A percentile compares a stretch with the other conserved stretches of the same genome.
Conservation (phyloP, 2,329 filamentous ascomycete genomes). For the Cordyceps tenuipes region DNA sequence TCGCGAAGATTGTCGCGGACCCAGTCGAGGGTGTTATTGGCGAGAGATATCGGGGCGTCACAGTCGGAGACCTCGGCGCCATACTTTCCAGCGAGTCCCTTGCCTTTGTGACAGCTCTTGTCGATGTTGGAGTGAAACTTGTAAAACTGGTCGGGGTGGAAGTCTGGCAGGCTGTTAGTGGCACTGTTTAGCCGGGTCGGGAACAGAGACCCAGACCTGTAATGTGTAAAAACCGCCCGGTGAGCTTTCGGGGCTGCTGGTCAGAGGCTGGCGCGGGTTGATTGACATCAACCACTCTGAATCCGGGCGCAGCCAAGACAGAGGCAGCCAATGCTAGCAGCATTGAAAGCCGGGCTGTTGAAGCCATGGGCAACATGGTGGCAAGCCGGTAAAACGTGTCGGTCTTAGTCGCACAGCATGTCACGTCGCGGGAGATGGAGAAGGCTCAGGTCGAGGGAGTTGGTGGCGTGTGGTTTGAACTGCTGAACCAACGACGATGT, state of each 20-base stretch:
- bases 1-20: slow-evolving; percentile 69
- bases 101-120: slow-evolving; percentile 68
- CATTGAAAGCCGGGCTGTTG: slow-evolving; percentile 3
- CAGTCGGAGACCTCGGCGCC: slow-evolving; percentile 84
- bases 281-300: neutral
- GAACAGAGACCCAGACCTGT: slow-evolving; percentile 52
- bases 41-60: slow-evolving; percentile 70
- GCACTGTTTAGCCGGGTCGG: neutral
- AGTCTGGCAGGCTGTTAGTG: slow-evolving; percentile 47
- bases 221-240: slow-evolving; percentile 78
- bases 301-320: neutral
- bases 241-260: slow-evolving; percentile 35
- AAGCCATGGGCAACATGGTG: neutral
- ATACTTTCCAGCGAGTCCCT: slow-evolving; percentile 69
- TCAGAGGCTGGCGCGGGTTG: neutral
- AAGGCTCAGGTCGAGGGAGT: too few relatives aligned
- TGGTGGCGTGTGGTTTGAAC: neutral
- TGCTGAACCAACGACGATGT: neutral
- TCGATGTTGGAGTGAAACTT: slow-evolving; percentile 65
- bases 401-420: slow-evolving; percentile 6
- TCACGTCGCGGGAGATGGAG: neutral
- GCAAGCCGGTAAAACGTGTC: neutral
- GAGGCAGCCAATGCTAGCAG: slow-evolving; percentile 2
- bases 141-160: slow-evolving; percentile 88
- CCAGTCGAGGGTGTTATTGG: slow-evolving; percentile 89